phyloP scores from a whole-genome alignment of 2,329 filamentous ascomycete genomes.

The Ophiobolus disseminans region DNA sequence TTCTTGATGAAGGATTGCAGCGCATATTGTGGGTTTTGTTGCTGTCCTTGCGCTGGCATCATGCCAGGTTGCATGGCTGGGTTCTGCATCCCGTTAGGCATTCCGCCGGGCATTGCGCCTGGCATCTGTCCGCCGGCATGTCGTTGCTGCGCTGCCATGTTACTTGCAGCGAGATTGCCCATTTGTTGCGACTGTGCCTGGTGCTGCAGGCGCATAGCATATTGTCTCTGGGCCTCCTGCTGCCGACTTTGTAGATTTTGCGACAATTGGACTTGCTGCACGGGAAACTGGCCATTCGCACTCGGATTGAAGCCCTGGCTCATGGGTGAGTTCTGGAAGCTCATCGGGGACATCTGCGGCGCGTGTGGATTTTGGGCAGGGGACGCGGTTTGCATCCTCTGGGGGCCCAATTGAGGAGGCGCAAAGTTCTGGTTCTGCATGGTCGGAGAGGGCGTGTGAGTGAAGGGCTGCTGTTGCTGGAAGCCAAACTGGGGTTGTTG shows the following conservation, averaged over 20 bases:
- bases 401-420: conserved; percentile 62
- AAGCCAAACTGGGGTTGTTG: conserved; percentile 71
- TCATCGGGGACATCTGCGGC: conserved; percentile 51
- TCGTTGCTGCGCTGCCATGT: conserved; percentile 48
- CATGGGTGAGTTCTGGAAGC: conserved; percentile 45
- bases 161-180: conserved; percentile 48
- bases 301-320: conserved; percentile 51
- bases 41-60: conserved; percentile 35
- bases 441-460: conserved; percentile 92
- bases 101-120: conserved; percentile 27
- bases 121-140: conserved; percentile 51
- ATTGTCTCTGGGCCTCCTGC: conserved; percentile 76
- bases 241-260: conserved; percentile 58
- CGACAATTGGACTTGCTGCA: conserved; percentile 56
- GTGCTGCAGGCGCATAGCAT: conserved; percentile 81
- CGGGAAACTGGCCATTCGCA: conserved; percentile 53
- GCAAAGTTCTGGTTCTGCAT: conserved; percentile 80
- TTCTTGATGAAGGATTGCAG: conserved; percentile 67
- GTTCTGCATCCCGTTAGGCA: conserved; percentile 17
- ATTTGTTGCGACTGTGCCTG: conserved; percentile 67
- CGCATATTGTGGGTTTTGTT: conserved; percentile 29
- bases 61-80: conserved; percentile 42
- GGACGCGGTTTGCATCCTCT: conserved; percentile 84
- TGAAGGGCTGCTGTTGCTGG: conserved; percentile 72
- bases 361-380: conserved; percentile 78